A percentile compares a stretch with the other conserved stretches of the same genome.
Conservation (phyloP, 306 rosid species). For the Pyrus communis region DNA sequence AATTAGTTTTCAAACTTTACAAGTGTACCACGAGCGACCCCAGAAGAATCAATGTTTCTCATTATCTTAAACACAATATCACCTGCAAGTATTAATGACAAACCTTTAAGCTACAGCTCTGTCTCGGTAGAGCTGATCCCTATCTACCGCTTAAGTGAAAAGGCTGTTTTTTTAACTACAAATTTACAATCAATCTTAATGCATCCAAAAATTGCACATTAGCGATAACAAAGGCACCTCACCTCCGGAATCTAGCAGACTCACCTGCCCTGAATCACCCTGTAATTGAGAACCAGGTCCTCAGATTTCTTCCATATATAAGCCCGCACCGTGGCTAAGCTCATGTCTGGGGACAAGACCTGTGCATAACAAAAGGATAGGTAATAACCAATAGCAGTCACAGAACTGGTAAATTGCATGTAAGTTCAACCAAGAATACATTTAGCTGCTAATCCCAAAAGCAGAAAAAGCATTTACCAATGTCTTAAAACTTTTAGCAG, state of each 20-base stretch:
- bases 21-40: constrained; percentile 34
- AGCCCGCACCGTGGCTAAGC: constrained; percentile 90
- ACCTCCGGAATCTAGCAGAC: constrained; percentile 7
- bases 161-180: background rate
- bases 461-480: background rate
- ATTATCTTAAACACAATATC: constrained; percentile 27
- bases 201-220: background rate
- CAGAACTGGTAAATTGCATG: background rate
- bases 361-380: constrained; percentile 26
- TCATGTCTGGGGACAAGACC: constrained; percentile 86
- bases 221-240: constrained; percentile 9
- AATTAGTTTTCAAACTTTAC: constrained; percentile 41
- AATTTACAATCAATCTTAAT: background rate
- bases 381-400: constrained; percentile 11
- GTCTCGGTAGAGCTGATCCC: background rate
- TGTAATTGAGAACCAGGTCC: constrained; percentile 80
- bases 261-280: constrained; percentile 85
- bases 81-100: constrained; percentile 39
- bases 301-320: constrained; percentile 96
- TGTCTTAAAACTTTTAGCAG: background rate
- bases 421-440: background rate
- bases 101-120: background rate
- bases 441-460: background rate
- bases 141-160: background rate
- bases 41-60: constrained; percentile 43